Evolutionary conservation across 2,329 filamentous ascomycete species (phyloP).

Genomic region (Spiromastix sp.): DNA sequence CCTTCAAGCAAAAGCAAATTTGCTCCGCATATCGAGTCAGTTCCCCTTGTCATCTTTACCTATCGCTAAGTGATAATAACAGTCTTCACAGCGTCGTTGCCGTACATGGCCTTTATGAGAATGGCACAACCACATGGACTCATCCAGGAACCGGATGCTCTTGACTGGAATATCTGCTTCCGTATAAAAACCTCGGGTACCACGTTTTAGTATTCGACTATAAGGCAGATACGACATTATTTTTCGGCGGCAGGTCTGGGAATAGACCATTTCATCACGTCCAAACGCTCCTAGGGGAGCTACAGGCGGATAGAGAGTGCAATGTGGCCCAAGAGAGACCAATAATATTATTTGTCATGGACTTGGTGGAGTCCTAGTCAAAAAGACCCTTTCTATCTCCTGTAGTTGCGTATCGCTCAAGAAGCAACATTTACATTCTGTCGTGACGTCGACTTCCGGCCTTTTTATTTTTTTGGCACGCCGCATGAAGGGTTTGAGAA

Average conservation of each 20-base stretch:
- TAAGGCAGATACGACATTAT: slow-evolving; percentile 5
- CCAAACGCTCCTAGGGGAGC: not conserved
- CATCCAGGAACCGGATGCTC: slow-evolving; percentile 10
- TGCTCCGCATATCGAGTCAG: not conserved
- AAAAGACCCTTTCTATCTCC: slow-evolving; percentile 22
- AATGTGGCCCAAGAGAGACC: slow-evolving; percentile 13
- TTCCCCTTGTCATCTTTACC: too few relatives aligned
- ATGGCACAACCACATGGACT: slow-evolving; percentile 14
- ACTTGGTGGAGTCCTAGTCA: slow-evolving; percentile 26
- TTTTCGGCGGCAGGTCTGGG: slow-evolving; percentile 2
- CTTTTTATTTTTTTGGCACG: slow-evolving; percentile 29
- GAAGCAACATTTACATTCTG: slow-evolving; percentile 19
- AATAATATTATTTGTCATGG: slow-evolving; percentile 31
- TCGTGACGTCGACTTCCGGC: slow-evolving; percentile 22
- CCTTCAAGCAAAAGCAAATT: not conserved
- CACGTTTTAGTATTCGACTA: slow-evolving; percentile 14
- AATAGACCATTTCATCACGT: slow-evolving; percentile 13
- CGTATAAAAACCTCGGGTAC: slow-evolving; percentile 4
- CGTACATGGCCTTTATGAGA: slow-evolving; percentile 15
- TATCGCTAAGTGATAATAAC: too few relatives aligned
- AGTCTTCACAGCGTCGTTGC: slow-evolving; percentile 13
- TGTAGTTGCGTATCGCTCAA: slow-evolving; percentile 12
- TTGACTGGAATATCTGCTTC: slow-evolving; percentile 16
- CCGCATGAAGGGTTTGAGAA: slow-evolving; percentile 24
- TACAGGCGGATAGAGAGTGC: not conserved